These are phyloP conservation scores for Clitopilus passeckerianus DNA, from an alignment of 768 basidiomycete genomes.

Conservation along the genomic window DNA sequence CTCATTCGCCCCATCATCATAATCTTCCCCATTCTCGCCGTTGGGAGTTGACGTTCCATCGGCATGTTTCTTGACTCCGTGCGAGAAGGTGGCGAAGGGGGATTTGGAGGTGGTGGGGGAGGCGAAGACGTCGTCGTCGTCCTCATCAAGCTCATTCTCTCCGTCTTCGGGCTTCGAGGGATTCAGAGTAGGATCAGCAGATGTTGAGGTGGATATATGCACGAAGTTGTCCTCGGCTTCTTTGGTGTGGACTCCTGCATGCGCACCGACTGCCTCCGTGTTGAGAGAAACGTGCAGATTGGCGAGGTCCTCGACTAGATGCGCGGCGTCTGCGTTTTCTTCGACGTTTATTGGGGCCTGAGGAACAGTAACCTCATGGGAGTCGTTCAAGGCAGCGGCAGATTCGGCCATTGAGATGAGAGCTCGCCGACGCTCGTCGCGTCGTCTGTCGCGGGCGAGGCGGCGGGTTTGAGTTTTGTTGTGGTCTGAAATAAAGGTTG, in stretches of 20 bases:
- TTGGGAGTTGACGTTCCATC: slow-evolving; percentile 2
- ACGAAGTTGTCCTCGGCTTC: not conserved
- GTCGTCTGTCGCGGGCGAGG: slow-evolving; percentile 43
- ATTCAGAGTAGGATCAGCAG: not conserved
- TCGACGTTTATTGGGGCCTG: not conserved
- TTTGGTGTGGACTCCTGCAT: not conserved
- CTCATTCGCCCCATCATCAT: not conserved
- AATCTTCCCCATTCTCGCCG: not conserved
- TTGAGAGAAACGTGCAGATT: slow-evolving; percentile 10
- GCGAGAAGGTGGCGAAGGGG: slow-evolving; percentile 17
- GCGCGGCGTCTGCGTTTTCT: slow-evolving; percentile 5
- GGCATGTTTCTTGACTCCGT: slow-evolving; percentile 7
- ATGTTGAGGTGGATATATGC: slow-evolving; percentile 2
- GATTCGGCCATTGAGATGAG: slow-evolving; percentile 18
- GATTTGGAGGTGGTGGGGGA: slow-evolving; percentile 20
- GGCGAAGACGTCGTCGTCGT: slow-evolving; percentile 30
- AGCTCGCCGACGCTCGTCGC: slow-evolving; percentile 40
- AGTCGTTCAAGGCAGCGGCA: not conserved
- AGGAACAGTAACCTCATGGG: not conserved
- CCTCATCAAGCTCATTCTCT: slow-evolving; percentile 5
- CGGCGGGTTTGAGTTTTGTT: slow-evolving; percentile 27
- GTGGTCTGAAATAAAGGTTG: not conserved
- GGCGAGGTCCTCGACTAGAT: slow-evolving; percentile 13
- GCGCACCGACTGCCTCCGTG: not conserved
- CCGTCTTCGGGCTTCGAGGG: not conserved